Evolutionary conservation across 2,329 filamentous ascomycete genomes (phyloP), one percentile per base, ranked within the genome.

Genomic region (Claviceps lovelessii): DNA sequence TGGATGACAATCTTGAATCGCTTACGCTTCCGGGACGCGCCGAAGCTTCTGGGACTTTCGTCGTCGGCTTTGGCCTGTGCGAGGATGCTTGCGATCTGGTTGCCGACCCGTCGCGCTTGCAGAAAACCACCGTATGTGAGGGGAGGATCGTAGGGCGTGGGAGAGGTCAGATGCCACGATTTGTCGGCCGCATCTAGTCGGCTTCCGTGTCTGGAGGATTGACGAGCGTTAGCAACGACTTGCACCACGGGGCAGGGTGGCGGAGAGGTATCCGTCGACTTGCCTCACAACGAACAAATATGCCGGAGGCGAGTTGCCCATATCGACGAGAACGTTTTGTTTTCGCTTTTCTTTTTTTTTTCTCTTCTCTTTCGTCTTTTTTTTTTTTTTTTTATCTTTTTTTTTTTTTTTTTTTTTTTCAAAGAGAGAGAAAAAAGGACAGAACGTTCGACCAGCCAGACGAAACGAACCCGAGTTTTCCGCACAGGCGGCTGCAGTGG

Each of bases 131-230:
- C 88, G 66, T 96, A 97, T 3, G 90, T 95, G 56, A 98, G 77
- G 51, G 93, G 93, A 60, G 93, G 88, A 61, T 98, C 91, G 74
- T 97, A 98, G 2, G 93, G 93, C 6, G 89, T 90, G 1, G 90
- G 87, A 6, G 93, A 95, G 35, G 87, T 86, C 54, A 95, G 78
- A 69, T 96, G 89, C 93, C 93, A 98, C 68, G 88, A 83, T 67
- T 90, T 90, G 76, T 98, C 90, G 58, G 90, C 90, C 55, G 89
- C 89, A 69, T 98, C 93, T 56, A 98, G 84, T 61, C 93, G 86
- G 63, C 90, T 88, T 65, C 93, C 93, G 70, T 98, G 93, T 71
- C 93, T 84, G 11, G 19, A 45, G 31, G 31, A 31, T 45, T 17
- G 31, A 17, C 15, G 47, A 8, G 15, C 7, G 37, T 56, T 49